These are phyloP conservation scores for Fusarium sp. DNA, from an alignment of 2,329 filamentous ascomycete species.

Conservation along the genomic window DNA sequence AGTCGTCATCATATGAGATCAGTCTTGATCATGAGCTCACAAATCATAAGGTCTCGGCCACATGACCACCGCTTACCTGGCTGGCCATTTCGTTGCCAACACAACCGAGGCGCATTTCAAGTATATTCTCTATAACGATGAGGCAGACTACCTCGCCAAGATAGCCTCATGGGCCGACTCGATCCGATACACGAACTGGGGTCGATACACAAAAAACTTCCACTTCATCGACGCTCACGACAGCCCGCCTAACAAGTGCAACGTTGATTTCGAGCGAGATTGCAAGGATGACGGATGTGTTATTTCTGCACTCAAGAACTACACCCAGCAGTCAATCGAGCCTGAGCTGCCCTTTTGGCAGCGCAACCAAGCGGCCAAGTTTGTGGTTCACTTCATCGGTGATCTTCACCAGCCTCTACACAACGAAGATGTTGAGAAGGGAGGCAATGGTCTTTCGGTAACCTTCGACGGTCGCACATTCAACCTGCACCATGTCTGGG, in stretches of 20 bases:
- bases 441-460: conserved; percentile 78
- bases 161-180: conserved; percentile 78
- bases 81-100: conserved; percentile 69
- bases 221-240: conserved; percentile 80
- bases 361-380: conserved; percentile 72
- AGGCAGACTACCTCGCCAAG: conserved; percentile 70
- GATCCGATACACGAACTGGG: conserved; percentile 73
- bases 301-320: conserved; percentile 71
- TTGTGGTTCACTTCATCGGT: conserved; percentile 76
- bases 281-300: conserved; percentile 74
- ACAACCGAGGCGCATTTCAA: conserved; percentile 70
- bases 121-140: conserved; percentile 66
- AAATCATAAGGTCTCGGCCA: conserved; percentile 68
- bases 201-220: conserved; percentile 71
- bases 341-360: conserved; percentile 58
- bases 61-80: conserved; percentile 74
- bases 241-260: conserved; percentile 68
- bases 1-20: conserved; percentile 41
- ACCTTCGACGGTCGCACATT: conserved; percentile 67
- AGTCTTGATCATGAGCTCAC: conserved; percentile 27
- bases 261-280: conserved; percentile 70
- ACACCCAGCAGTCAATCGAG: conserved; percentile 68
- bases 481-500: conserved; percentile 82
- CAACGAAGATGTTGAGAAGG: conserved; percentile 71
- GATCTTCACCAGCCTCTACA: conserved; percentile 79